Evolutionary conservation across 129 eudicot genomes (phyloP).

Genomic region (Flaveria brownii): DNA sequence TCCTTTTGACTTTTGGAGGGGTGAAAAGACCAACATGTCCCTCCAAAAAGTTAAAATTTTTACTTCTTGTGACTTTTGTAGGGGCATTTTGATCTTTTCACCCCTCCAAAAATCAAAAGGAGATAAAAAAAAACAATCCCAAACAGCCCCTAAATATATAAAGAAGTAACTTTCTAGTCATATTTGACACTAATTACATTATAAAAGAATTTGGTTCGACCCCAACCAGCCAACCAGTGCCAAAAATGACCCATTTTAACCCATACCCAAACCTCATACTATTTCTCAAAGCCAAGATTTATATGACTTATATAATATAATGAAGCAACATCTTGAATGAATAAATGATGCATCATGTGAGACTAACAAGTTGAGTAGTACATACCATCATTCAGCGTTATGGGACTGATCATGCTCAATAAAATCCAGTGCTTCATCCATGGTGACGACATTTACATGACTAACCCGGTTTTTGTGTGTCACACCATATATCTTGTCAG

Average conservation of each 20-base stretch:
- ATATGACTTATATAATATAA: not conserved
- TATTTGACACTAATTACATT: no score
- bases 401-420: conserved; percentile 90
- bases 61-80: no score
- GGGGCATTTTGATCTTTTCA: no score
- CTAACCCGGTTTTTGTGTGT: conserved; percentile 92
- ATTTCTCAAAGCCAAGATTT: not conserved
- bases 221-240: no score
- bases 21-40: no score
- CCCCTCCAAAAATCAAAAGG: no score
- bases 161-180: no score
- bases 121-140: no score
- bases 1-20: no score
- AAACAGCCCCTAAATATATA: no score
- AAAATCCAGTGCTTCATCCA: conserved; percentile 80
- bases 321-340: not conserved
- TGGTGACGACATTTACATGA: conserved; percentile 66
- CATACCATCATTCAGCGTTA: conserved; percentile 62
- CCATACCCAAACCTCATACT: not conserved
- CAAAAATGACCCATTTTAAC: not conserved
- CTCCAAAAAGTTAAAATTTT: no score
- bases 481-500: conserved; percentile 96
- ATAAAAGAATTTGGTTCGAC: no score
- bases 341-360: not conserved
- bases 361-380: not conserved